Base-by-base conservation (phyloP, 441 rosid species). In the Biscutella laevigata region DNA sequence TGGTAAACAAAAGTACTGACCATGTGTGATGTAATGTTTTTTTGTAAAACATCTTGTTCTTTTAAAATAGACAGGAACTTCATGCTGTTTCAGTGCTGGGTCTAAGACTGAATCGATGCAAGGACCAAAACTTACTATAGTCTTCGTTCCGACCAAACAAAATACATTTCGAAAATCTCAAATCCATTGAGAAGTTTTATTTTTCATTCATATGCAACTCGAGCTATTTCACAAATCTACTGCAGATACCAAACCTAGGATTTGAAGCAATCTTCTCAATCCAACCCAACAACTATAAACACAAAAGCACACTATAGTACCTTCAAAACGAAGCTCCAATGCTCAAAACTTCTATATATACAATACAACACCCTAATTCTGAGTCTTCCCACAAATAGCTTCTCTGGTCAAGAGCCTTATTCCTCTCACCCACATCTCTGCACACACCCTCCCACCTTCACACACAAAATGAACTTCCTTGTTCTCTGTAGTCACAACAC, bases 381-480 rank as follows among this genome's bases (percentile, higher is more conserved):
- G 49, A n/a, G 13, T 53, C 41, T 43, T 61, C 16, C 77, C 69
- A 60, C 77, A 73, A 28, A 69, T 53, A 14, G 78, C 71, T 39
- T 73, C 74, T 50, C 75, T 71, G 0, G 86, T 81, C 36, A 86
- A 81, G 16, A 88, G 83, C 75, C 71, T 81, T 66, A 92, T 86
- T 7, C 99, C 99, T 53, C 97, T 75, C 17, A 77, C 92, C 97
- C 95, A 92, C 45, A 86, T 72, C 83, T 84, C 78, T 11, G 99
- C 99, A 65, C 55, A 62, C 58, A 75, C 94, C 2, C 44, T 20
- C 43, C 95, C 99, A n/a, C 95, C 92, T n/a, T 77, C 62, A 42
- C 90, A 92, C 1, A 71, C 77, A 59, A 92, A 86, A 59, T 92
- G 97, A 37, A 88, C 49, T 72, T 84, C 99, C 65, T 70, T 88